These are phyloP conservation scores for Actinomortierella wolfii DNA, from an alignment of 371 early-diverging fungal genomes.

Conservation along the genomic window DNA sequence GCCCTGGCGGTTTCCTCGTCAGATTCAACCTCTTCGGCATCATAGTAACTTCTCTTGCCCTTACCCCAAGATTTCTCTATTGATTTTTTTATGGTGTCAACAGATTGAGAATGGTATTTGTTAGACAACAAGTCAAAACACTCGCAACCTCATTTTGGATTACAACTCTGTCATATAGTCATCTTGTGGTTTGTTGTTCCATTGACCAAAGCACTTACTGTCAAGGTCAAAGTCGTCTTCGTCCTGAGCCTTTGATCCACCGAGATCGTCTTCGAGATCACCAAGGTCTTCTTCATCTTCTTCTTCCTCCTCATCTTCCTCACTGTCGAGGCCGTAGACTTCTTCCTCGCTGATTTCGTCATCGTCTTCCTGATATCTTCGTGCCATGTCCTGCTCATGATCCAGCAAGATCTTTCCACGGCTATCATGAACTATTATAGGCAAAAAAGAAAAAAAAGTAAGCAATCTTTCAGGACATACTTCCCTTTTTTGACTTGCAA, in stretches of 20 bases:
- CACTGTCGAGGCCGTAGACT: constrained; percentile 65
- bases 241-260: constrained; percentile 39
- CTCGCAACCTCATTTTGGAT: too few species aligned
- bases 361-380: constrained; percentile 44
- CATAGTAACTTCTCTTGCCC: constrained; percentile 72
- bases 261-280: constrained; percentile 28
- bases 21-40: constrained; percentile 72
- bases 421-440: constrained; percentile 55
- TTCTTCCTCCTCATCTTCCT: constrained; percentile 48
- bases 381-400: constrained; percentile 48
- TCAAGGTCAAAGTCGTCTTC: constrained; percentile 52
- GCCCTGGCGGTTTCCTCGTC: constrained; percentile 82
- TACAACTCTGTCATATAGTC: too few species aligned
- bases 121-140: too few species aligned
- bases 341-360: constrained; percentile 63
- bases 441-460: not conserved
- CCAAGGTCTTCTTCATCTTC: constrained; percentile 54
- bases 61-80: constrained; percentile 69
- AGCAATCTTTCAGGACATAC: too few species aligned
- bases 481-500: too few species aligned
- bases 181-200: not conserved
- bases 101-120: too few species aligned
- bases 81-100: not conserved
- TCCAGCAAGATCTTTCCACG: constrained; percentile 62
- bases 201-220: constrained; percentile 43